Evolutionary conservation across 805 yeast species (phyloP), one percentile per base, ranked within the genome.

Genomic region (Teunomyces lycoperdinae): DNA sequence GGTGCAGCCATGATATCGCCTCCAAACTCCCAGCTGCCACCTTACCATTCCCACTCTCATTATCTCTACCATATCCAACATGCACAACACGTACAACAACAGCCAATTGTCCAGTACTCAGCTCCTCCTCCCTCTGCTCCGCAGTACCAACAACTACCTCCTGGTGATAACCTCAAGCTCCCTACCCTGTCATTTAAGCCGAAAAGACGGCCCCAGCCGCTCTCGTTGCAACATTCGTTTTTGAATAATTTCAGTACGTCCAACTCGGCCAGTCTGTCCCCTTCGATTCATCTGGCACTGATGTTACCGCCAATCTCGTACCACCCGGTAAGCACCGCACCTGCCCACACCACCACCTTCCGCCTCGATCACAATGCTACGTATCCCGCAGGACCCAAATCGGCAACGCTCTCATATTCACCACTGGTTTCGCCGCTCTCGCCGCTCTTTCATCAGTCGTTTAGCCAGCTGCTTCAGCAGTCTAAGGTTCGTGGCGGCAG

Each of bases 391-490:
- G 38, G 43, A 9, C 42, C 48, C 32, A 31, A 27, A 31, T 45
- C 53, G 11, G 53, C 61, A 26, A 54, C 63, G 3, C 68, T 72
- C 26, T 61, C 62, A 46, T 53, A 13, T 32, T 7, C 34, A 11
- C 34, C 34, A 10, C 34, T 66, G 53, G 68, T 64, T 27, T 61
- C 68, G 45, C 76, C 77, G 10, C 58, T 73, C 31, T 62, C 68
- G 24, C 77, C 77, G 14, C 60, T 73, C 31, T 72, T 68, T 54
- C 74, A 68, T 51, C 73, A 68, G 50, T 55, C 66, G 26, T 68
- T 68, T 49, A 60, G 57, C 55, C 67, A 64, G 44, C 48, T 54
- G 2, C 13, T 32, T 16, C 34, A 7, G 17, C 34, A 13, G 16
- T 16, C 8, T 32, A 35, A 54, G 27, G 40, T 34, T 9, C 41